Percentiles rank a stretch among this genome's conserved stretches.
Conservation (phyloP, 768 basidiomycete genomes). For the Hypholoma sublateritium region DNA sequence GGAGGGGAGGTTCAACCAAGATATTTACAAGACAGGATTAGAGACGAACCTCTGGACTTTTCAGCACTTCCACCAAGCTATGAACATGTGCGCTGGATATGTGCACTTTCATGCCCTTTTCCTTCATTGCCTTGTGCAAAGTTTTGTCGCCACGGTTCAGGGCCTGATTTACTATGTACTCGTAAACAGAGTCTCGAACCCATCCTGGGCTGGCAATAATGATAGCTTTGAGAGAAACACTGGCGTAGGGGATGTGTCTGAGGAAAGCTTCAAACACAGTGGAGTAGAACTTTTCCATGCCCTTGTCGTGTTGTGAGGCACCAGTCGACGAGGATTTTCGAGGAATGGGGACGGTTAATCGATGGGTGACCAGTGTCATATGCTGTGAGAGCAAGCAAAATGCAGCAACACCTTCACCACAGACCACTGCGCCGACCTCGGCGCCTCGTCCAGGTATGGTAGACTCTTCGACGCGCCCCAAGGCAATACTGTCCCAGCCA, state of each 20-base stretch:
- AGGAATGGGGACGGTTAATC: constrained; percentile 86
- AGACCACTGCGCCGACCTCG: constrained; percentile 94
- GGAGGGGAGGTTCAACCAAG: background rate
- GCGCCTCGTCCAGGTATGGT: constrained; percentile 94
- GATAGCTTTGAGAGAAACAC: constrained; percentile 75
- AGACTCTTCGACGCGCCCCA: constrained; percentile 80
- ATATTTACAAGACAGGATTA: too few relatives aligned
- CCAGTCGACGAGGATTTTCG: constrained; percentile 85
- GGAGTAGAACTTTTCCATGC: constrained; percentile 79
- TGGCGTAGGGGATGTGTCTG: constrained; percentile 86
- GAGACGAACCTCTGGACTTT: constrained; percentile 81
- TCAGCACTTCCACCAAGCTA: constrained; percentile 89
- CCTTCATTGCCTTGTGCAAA: constrained; percentile 69
- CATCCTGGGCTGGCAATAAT: constrained; percentile 98
- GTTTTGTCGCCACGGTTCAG: constrained; percentile 77
- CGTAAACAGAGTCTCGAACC: constrained; percentile 85
- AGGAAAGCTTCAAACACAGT: constrained; percentile 84
- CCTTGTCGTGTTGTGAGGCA: constrained; percentile 90
- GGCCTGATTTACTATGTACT: constrained; percentile 83
- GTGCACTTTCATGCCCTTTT: constrained; percentile 90
- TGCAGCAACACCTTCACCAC: constrained; percentile 93
- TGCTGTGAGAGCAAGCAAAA: constrained; percentile 96
- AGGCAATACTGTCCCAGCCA: constrained; percentile 92
- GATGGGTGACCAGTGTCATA: constrained; percentile 91
- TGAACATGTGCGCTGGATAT: constrained; percentile 94